phyloP scores from a whole-genome alignment of 441 rosid genomes.

The Brassica hybrid region DNA sequence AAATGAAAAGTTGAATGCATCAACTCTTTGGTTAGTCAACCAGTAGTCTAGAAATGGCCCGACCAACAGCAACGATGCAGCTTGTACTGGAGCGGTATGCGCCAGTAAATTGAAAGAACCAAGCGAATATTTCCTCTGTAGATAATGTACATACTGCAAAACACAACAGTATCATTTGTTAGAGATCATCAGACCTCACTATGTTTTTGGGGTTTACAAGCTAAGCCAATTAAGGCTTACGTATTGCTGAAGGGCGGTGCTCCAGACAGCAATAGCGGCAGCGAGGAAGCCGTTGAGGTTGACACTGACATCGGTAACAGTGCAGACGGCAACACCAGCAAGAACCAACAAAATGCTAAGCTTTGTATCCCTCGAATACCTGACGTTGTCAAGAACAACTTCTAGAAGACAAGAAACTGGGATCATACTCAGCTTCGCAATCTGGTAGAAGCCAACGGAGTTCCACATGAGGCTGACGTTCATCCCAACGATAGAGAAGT shows the following conservation, averaged over 20 bases:
- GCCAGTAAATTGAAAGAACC: conserved; percentile 8
- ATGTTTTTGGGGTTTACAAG: background rate
- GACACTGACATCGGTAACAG: background rate
- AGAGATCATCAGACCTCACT: background rate
- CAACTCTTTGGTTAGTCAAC: conserved; percentile 9
- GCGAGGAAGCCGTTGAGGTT: conserved; percentile 1
- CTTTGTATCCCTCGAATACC: background rate
- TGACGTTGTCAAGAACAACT: conserved; percentile 13
- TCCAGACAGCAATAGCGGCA: conserved; percentile 6
- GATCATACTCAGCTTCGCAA: background rate
- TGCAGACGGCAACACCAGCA: conserved; percentile 9
- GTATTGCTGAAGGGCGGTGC: background rate
- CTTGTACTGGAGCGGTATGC: conserved; percentile 2
- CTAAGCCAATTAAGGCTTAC: background rate
- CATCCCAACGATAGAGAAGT: conserved; percentile 98
- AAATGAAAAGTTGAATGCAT: background rate
- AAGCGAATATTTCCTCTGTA: background rate
- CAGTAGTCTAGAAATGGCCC: conserved; percentile 1
- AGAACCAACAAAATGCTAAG: background rate
- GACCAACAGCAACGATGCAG: background rate
- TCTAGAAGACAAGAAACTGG: conserved; percentile 9
- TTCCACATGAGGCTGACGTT: conserved; percentile 98
- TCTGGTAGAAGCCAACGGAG: conserved; percentile 85
- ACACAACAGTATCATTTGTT: no score
- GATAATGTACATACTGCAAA: background rate